These are phyloP conservation scores for Vigna hirtella DNA, from an alignment of 306 rosid species.

Conservation along the genomic window DNA sequence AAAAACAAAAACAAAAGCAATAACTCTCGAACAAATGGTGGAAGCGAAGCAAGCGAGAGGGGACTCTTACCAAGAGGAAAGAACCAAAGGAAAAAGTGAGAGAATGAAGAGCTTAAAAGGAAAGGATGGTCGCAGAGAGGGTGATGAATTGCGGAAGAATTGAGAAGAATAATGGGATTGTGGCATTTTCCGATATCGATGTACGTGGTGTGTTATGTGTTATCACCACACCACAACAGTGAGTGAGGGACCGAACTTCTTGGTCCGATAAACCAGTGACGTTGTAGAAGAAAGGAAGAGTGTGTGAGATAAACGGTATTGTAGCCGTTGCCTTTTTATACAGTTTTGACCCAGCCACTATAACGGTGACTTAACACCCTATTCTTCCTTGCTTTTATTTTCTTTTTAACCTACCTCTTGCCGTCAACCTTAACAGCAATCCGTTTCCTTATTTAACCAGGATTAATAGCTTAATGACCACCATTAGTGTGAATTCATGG, in stretches of 20 bases:
- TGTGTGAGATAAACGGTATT: slow-evolving; percentile 11
- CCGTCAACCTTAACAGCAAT: no score
- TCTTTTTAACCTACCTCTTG: no score
- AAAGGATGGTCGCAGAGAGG: slow-evolving; percentile 13
- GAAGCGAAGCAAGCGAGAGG: slow-evolving; percentile 52
- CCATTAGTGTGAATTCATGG: no score
- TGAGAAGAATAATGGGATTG: slow-evolving; percentile 30
- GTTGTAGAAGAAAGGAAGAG: not conserved
- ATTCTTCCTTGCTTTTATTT: not conserved
- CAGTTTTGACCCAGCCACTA: slow-evolving; percentile 29
- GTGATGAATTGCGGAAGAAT: slow-evolving; percentile 44
- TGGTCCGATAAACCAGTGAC: slow-evolving; percentile 43
- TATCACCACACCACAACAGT: not conserved
- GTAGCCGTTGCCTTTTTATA: slow-evolving; percentile 59
- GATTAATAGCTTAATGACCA: no score
- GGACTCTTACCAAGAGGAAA: slow-evolving; percentile 75
- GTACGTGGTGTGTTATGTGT: slow-evolving; percentile 24
- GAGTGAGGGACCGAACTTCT: slow-evolving; percentile 35
- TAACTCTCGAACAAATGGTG: slow-evolving; percentile 50
- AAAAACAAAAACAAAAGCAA: not conserved
- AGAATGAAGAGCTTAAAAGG: slow-evolving; percentile 53
- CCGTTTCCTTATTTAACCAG: no score
- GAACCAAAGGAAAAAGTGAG: slow-evolving; percentile 61
- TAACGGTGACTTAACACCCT: not conserved
- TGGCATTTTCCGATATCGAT: slow-evolving; percentile 42